Evolutionary conservation across 441 rosid genomes (phyloP), one percentile per base, ranked within the genome.

Genomic region (Arabidopsis lyrata): DNA sequence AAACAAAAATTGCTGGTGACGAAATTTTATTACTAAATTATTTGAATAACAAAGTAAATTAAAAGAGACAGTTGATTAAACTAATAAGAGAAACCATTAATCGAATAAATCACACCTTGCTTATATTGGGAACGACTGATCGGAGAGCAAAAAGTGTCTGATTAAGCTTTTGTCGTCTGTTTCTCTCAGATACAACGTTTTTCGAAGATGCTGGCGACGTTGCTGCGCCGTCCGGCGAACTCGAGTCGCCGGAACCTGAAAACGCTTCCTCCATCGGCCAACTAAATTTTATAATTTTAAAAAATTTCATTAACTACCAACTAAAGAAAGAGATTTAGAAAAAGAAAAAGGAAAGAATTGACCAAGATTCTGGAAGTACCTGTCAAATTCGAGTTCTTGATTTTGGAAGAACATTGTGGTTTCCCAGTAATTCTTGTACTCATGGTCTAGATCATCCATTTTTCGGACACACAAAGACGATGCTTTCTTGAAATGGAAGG

Each of bases 81-180:
- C 27, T 44, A 61, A 27, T 20, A 34, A 60, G 39, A 44, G 36
- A 68, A 35, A 45, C 31, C 70, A 62, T 24, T 47, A 63, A 57
- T 62, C 61, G 61, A 68, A 68, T 7, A 6, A 54, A 47, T 35
- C 70, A 64, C 18, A 77, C 80, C 80, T 77, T 77, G 64, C 47
- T 77, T 12, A 77, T 77, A 22, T 72, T 77, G 44, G 99, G 99
- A 53, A 93, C 98, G 27, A 93, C 97, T 6, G 98, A 85, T 73
- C 97, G 78, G 39, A 93, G 98, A 13, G 97, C 93, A 1, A 87
- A 88, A 20, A 93, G 86, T 35, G 95, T 79, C 38, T 93, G 92
- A 39, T 91, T 93, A 7, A 93, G 97, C 81, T 85, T 91, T 77
- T 81, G 88, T 69, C 98, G 75, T 48, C 98, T 66, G 12, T 88